Conservation (phyloP, 768 basidiomycete genomes). For the Russula vinacea region DNA sequence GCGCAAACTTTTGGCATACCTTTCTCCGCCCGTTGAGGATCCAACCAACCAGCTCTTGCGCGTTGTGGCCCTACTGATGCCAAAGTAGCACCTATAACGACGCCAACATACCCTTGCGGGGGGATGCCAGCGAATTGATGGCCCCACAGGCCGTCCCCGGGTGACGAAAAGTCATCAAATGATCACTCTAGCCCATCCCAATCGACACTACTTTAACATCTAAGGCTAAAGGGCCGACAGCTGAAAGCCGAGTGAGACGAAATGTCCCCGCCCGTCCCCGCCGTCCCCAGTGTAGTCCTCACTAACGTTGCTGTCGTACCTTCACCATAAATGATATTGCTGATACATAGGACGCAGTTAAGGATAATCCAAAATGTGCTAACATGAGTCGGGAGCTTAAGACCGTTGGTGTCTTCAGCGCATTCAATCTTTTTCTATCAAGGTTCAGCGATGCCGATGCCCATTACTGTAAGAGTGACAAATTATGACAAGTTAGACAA, state of each 20-base stretch:
- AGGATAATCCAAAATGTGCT: neutral
- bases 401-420: neutral
- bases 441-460: no score
- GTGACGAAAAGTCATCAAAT: neutral
- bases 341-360: constrained; percentile 3
- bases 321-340: neutral
- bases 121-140: neutral
- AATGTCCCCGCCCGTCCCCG: neutral
- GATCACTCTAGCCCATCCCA: neutral
- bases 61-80: neutral
- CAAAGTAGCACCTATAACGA: neutral
- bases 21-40: constrained; percentile 11
- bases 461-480: no score
- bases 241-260: neutral
- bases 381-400: neutral
- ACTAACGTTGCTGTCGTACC: neutral
- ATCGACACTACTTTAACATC: neutral
- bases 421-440: neutral
- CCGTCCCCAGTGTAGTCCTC: neutral
- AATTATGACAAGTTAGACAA: no score
- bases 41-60: constrained; percentile 5
- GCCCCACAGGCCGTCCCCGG: neutral
- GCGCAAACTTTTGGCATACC: neutral
- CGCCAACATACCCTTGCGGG: neutral
- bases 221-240: neutral